Percentiles rank a stretch among this genome's conserved stretches.
These are phyloP conservation scores for Leptographium galeiforme DNA, from an alignment of 2,329 filamentous ascomycete genomes.

Conservation along the genomic window DNA sequence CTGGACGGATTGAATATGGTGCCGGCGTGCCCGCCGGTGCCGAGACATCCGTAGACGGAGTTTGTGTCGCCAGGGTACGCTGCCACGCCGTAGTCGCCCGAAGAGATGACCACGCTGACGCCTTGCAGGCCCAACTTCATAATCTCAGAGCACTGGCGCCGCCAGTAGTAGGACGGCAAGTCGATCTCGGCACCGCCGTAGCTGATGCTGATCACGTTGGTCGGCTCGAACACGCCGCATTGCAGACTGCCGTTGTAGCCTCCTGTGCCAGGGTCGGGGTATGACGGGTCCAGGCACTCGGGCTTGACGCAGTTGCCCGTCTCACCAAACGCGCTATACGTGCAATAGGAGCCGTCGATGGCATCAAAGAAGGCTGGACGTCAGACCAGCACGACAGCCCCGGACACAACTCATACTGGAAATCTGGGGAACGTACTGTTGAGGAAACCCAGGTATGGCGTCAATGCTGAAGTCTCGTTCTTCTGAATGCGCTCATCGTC, in stretches of 20 bases:
- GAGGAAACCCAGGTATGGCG: conserved; percentile 12
- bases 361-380: conserved; percentile 28
- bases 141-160: conserved; percentile 35
- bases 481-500: conserved; percentile 19
- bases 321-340: conserved; percentile 30
- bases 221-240: conserved; percentile 28
- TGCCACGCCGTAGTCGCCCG: conserved; percentile 33
- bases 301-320: conserved; percentile 25
- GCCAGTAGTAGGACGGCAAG: conserved; percentile 39
- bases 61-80: conserved; percentile 17
- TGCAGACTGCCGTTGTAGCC: conserved; percentile 32
- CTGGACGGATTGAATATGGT: conserved; percentile 13
- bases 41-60: conserved; percentile 12
- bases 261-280: conserved; percentile 29
- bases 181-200: conserved; percentile 41
- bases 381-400: background rate
- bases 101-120: conserved; percentile 32
- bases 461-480: conserved; percentile 10
- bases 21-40: conserved; percentile 6
- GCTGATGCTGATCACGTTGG: conserved; percentile 43
- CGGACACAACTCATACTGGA: background rate
- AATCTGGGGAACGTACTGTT: conserved; percentile 8
- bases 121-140: conserved; percentile 39
- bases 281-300: conserved; percentile 29
- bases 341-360: conserved; percentile 37